Conservation (phyloP, 371 early-diverging fungal species). For the Funneliformis caledonium region DNA sequence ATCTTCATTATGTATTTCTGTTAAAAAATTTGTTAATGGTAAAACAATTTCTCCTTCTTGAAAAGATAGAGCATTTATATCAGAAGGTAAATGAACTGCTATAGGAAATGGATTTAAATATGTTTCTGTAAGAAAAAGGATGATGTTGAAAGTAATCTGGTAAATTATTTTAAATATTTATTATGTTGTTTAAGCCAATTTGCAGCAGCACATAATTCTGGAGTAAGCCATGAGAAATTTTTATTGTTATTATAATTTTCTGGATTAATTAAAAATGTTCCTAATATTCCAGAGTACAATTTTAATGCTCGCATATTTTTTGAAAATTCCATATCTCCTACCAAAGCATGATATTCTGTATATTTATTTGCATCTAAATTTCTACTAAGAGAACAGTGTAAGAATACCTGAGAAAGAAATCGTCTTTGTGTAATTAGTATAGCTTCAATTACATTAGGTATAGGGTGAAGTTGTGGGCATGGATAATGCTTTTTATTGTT, state of each 20-base stretch:
- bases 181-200: neutral
- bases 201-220: neutral
- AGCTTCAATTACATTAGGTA: neutral
- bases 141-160: no score
- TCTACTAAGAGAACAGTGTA: neutral
- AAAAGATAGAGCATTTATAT: no score
- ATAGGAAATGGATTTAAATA: no score
- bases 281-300: neutral
- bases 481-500: neutral
- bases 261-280: no score
- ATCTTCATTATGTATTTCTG: no score
- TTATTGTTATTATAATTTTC: no score
- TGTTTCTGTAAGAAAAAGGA: no score
- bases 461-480: neutral
- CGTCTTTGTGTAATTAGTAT: neutral
- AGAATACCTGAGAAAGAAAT: neutral
- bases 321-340: neutral
- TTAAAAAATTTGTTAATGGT: no score
- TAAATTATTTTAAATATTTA: neutral
- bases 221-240: neutral
- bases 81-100: no score
- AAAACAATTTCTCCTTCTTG: no score
- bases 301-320: neutral
- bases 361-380: neutral
- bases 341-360: constrained; percentile 16